A percentile compares a stretch with the other conserved stretches of the same genome.
Conservation (phyloP, 345 rosid species). For the Geranium brycei region DNA sequence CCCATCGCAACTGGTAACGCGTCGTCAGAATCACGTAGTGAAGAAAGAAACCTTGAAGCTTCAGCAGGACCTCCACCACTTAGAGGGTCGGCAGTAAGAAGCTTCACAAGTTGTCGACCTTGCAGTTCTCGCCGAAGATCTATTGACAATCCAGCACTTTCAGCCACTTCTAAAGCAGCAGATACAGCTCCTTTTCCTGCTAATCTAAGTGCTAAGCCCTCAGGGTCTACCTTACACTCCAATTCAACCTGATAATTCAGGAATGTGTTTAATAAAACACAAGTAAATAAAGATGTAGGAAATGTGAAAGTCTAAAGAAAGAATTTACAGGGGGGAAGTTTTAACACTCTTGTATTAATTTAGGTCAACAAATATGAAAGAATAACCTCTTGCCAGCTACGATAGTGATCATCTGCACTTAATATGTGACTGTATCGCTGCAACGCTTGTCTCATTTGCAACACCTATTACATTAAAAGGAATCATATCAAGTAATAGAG, state of each 20-base stretch:
- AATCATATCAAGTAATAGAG: slow-evolving; percentile 1
- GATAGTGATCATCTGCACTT: slow-evolving; percentile 67
- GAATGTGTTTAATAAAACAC: slow-evolving; percentile 7
- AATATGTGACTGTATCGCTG: slow-evolving; percentile 85
- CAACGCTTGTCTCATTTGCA: slow-evolving; percentile 75
- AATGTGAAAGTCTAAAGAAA: not conserved
- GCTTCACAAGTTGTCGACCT: slow-evolving; percentile 94
- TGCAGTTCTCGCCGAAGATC: slow-evolving; percentile 88
- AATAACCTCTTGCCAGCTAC: slow-evolving; percentile 96
- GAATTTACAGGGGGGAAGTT: not conserved
- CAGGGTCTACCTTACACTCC: slow-evolving; percentile 82
- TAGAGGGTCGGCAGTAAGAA: slow-evolving; percentile 90
- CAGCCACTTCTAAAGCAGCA: slow-evolving; percentile 95
- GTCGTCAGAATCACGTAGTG: slow-evolving; percentile 79
- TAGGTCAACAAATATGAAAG: slow-evolving; percentile 11
- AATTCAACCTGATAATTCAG: slow-evolving; percentile 62
- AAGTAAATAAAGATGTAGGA: slow-evolving; percentile 6
- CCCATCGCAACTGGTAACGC: slow-evolving; percentile 95
- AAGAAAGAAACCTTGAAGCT: slow-evolving; percentile 93
- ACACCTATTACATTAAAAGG: slow-evolving; percentile 30
- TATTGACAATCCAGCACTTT: slow-evolving; percentile 76
- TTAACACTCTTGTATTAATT: not conserved
- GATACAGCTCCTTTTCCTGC: slow-evolving; percentile 98
- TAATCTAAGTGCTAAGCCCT: slow-evolving; percentile 90
- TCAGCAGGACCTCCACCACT: slow-evolving; percentile 99